Conservation (phyloP, 1,284 basidiomycete genomes). For the Leccinum angustisporum region DNA sequence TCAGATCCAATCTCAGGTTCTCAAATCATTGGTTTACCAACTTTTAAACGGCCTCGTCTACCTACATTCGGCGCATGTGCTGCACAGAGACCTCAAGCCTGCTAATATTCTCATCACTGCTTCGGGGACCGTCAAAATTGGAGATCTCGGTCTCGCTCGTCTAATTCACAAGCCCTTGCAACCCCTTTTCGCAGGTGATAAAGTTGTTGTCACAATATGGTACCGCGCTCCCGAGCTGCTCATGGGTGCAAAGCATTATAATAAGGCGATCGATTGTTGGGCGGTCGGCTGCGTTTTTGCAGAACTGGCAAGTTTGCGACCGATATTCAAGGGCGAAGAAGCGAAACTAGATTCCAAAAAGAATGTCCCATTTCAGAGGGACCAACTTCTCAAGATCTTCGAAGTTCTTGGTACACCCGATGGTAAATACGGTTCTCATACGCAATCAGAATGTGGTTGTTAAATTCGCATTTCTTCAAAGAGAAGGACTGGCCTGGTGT, state of each 20-base stretch:
- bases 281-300: slow-evolving; percentile 97
- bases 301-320: slow-evolving; percentile 88
- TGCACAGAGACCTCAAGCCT: slow-evolving; percentile 97
- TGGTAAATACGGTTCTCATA: slow-evolving; percentile 46
- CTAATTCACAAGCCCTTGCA: slow-evolving; percentile 85
- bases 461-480: slow-evolving; percentile 24
- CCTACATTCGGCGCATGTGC: slow-evolving; percentile 92
- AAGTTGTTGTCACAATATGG: slow-evolving; percentile 99
- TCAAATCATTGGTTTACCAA: slow-evolving; percentile 94
- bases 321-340: slow-evolving; percentile 99
- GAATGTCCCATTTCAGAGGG: slow-evolving; percentile 91
- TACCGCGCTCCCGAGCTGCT: slow-evolving; percentile 96
- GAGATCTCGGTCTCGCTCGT: slow-evolving; percentile 92
- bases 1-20: slow-evolving; percentile 72
- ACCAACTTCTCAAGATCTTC: slow-evolving; percentile 93
- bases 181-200: slow-evolving; percentile 86
- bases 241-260: slow-evolving; percentile 95
- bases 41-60: slow-evolving; percentile 95
- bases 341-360: slow-evolving; percentile 93
- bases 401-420: slow-evolving; percentile 92
- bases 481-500: slow-evolving; percentile 88
- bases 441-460: background rate
- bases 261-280: slow-evolving; percentile 94
- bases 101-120: slow-evolving; percentile 97
- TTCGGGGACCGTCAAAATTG: slow-evolving; percentile 92